Conservation (phyloP, 768 basidiomycete species). For the Lactifluus echinatus region DNA sequence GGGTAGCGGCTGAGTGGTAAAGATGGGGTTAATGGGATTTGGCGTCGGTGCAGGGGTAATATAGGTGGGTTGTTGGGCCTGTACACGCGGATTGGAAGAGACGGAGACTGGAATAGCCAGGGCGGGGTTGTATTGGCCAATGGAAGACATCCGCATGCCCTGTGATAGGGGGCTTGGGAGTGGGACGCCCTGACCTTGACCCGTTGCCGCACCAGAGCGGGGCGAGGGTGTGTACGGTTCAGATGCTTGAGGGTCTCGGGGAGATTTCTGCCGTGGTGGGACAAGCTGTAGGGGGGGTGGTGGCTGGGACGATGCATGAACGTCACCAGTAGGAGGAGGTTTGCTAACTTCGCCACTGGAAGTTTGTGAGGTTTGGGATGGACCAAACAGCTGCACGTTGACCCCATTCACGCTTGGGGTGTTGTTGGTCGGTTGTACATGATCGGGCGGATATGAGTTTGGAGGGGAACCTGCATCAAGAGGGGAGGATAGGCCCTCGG, state of each 20-base stretch:
- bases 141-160: conserved; percentile 7
- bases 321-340: neutral
- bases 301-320: neutral
- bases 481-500: neutral
- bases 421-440: conserved; percentile 1
- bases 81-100: conserved; percentile 57
- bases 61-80: conserved; percentile 69
- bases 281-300: neutral
- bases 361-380: conserved; percentile 16
- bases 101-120: conserved; percentile 45
- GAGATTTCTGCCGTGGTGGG: neutral
- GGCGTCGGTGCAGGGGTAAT: conserved; percentile 47
- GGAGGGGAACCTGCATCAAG: neutral
- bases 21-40: conserved; percentile 53
- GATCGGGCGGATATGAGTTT: conserved; percentile 4
- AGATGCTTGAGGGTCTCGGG: neutral
- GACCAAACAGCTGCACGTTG: conserved; percentile 5
- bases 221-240: conserved; percentile 1
- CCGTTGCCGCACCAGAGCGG: neutral
- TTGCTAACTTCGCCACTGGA: conserved; percentile 10
- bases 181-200: neutral
- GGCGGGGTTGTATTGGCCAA: conserved; percentile 7
- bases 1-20: conserved; percentile 40
- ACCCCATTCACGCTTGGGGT: conserved; percentile 6
- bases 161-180: neutral